phyloP scores from a whole-genome alignment of 1,284 basidiomycete genomes.

The Cutaneotrichosporon sp. region DNA sequence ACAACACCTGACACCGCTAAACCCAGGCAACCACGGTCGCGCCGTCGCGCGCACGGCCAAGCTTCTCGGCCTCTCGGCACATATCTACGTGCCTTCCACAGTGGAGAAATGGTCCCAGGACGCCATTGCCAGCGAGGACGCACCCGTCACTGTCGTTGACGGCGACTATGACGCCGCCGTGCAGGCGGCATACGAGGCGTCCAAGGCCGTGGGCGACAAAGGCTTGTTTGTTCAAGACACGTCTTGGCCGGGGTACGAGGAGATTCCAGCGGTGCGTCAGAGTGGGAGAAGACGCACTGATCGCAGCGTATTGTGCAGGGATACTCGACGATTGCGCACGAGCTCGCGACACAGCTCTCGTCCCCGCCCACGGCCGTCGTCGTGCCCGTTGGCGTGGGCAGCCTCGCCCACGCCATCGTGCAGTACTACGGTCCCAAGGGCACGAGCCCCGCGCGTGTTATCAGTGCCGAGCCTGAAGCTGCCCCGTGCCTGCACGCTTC shows the following conservation, averaged over 20 bases:
- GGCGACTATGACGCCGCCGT: slow-evolving; percentile 17
- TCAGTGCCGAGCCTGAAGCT: slow-evolving; percentile 14
- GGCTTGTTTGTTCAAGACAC: slow-evolving; percentile 17
- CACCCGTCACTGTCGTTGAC: slow-evolving; percentile 5
- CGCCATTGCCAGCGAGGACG: slow-evolving; percentile 14
- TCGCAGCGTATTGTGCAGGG: slow-evolving; percentile 8
- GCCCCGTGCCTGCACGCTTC: slow-evolving; percentile 13
- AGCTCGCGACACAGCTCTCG: background rate
- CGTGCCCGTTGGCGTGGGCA: slow-evolving; percentile 18
- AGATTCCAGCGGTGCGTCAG: slow-evolving; percentile 5
- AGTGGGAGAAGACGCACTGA: background rate
- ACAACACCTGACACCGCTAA: background rate
- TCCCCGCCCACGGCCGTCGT: slow-evolving; percentile 8
- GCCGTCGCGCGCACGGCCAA: slow-evolving; percentile 12
- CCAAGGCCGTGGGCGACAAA: background rate
- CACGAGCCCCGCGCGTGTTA: slow-evolving; percentile 1
- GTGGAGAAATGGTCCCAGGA: slow-evolving; percentile 15
- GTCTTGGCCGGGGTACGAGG: slow-evolving; percentile 13
- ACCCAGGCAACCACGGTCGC: slow-evolving; percentile 17
- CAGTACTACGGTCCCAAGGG: slow-evolving; percentile 3
- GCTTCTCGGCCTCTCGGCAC: slow-evolving; percentile 10
- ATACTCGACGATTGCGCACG: slow-evolving; percentile 15
- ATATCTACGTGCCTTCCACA: slow-evolving; percentile 13
- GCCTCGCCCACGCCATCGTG: slow-evolving; percentile 16
- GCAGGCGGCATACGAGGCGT: slow-evolving; percentile 1